A percentile compares a stretch with the other conserved stretches of the same genome.
Conservation (phyloP, 2,329 filamentous ascomycete species). For the Aspergillus aculeatinus region DNA sequence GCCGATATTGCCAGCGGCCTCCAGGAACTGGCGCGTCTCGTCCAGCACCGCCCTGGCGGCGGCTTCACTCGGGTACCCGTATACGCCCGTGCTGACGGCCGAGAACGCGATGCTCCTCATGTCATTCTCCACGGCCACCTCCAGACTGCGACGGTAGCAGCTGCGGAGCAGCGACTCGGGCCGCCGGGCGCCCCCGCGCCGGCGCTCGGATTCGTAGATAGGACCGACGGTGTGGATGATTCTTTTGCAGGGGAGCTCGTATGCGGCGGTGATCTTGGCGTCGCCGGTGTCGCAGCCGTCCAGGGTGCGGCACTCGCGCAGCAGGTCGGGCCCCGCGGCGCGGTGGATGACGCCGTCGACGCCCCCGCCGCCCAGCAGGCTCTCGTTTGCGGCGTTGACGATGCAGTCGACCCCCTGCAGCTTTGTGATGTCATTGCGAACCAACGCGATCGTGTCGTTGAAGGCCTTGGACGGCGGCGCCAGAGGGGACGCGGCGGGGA, state of each 20-base stretch:
- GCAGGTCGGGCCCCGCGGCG: constrained; percentile 69
- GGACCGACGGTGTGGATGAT: constrained; percentile 93
- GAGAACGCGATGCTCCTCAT: constrained; percentile 77
- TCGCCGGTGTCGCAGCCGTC: constrained; percentile 73
- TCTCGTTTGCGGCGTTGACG: constrained; percentile 86
- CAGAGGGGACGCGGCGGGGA: constrained; percentile 25
- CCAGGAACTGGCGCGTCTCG: constrained; percentile 58
- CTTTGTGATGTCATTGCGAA: constrained; percentile 77
- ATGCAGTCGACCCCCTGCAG: constrained; percentile 72
- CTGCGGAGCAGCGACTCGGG: constrained; percentile 49
- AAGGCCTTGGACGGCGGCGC: constrained; percentile 52
- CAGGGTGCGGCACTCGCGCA: constrained; percentile 69
- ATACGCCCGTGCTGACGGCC: constrained; percentile 82
- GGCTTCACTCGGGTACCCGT: constrained; percentile 74
- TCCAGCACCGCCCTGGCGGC: constrained; percentile 72
- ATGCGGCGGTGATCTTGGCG: constrained; percentile 79
- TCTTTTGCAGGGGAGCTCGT: constrained; percentile 70
- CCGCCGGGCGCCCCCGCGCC: constrained; percentile 30
- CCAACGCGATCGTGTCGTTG: constrained; percentile 59
- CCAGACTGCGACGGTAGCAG: constrained; percentile 71
- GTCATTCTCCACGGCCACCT: constrained; percentile 66
- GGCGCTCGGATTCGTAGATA: constrained; percentile 57
- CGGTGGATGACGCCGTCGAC: constrained; percentile 85
- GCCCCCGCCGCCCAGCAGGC: constrained; percentile 81
- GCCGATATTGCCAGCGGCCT: constrained; percentile 38